Evolutionary conservation across 768 basidiomycete species (phyloP), one percentile per base, ranked within the genome.

Genomic region (Phlegmacium glaucopus): DNA sequence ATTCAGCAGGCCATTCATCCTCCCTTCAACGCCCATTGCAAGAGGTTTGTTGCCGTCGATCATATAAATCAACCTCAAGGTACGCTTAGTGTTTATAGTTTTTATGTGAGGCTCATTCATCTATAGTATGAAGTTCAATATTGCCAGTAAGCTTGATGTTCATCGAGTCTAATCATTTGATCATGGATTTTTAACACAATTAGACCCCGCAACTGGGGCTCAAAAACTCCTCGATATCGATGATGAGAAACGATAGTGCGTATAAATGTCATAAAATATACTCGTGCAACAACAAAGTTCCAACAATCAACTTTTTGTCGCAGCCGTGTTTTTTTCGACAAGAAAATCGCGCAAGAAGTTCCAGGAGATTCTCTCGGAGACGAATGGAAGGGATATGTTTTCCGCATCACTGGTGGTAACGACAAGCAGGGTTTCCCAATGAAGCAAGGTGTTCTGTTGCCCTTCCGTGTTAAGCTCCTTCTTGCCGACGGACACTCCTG

Each of bases 381-480:
- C 66, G 95, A 98, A 77, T 98, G 83, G 81, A 91, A 90, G 69
- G 95, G 95, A 49, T 97, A 96, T 76, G 73, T 97, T 68, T 83
- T 96, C 79, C 87, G 93, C 61, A 90, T 99, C 76, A 94, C 91
- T 26, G 94, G 94, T 61, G 92, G 95, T 54, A 97, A 97, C 79
- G 94, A 97, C 84, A 92, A 93, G 76, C 91, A 94, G 69, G 93
- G 94, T 64, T 95, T 96, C 81, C 93, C 94, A 40, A 96, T 97
- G 93, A 98, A 98, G 74, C 95, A 99, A 76, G 94, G 95, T 75
- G 90, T 97, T 57, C 88, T 98, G 52, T 81, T 95, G 61, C 91
- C 91, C 49, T 67, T 91, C 76, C 94, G 95, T 81, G 91, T 94
- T 60, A 78, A 82, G 52, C 88, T 99, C 56, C 90, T 98, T 62